A percentile compares a stretch with the other conserved stretches of the same genome.
Conservation (phyloP, 2,329 filamentous ascomycete species). For the Neopestalotiopsis sp. region DNA sequence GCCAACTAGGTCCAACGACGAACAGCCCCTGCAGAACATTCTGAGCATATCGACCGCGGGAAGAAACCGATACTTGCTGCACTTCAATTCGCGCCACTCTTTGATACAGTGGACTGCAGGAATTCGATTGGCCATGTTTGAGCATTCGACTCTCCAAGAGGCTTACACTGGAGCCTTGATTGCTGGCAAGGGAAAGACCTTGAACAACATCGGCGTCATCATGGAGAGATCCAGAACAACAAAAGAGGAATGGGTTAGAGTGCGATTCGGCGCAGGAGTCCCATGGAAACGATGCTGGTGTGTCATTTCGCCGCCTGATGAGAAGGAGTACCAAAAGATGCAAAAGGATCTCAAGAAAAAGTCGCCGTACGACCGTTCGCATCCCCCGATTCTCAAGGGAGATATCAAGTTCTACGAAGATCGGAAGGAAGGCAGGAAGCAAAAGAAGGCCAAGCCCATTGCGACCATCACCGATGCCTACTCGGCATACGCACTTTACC, state of each 20-base stretch:
- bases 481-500: slow-evolving; percentile 93
- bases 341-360: slow-evolving; percentile 84
- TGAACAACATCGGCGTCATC: slow-evolving; percentile 91
- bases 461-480: slow-evolving; percentile 91
- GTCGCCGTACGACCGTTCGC: slow-evolving; percentile 79
- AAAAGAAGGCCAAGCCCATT: slow-evolving; percentile 88
- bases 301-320: slow-evolving; percentile 88
- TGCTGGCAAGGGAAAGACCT: slow-evolving; percentile 85
- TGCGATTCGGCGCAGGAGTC: slow-evolving; percentile 93
- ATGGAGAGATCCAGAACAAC: slow-evolving; percentile 80
- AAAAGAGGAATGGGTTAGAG: slow-evolving; percentile 91
- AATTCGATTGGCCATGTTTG: slow-evolving; percentile 92
- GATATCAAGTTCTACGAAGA: slow-evolving; percentile 95
- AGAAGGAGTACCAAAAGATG: slow-evolving; percentile 86
- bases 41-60: slow-evolving; percentile 95
- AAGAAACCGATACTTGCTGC: slow-evolving; percentile 91
- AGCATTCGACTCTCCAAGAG: slow-evolving; percentile 91
- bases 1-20: slow-evolving; percentile 76
- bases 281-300: slow-evolving; percentile 98
- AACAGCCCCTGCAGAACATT: slow-evolving; percentile 89
- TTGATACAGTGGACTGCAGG: slow-evolving; percentile 95
- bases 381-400: slow-evolving; percentile 73
- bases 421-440: slow-evolving; percentile 75
- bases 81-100: slow-evolving; percentile 94
- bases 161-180: slow-evolving; percentile 96